Evolutionary conservation across 495 filamentous ascomycete species (phyloP), one percentile per base, ranked within the genome.

Genomic region (Penicillium subrubescens): DNA sequence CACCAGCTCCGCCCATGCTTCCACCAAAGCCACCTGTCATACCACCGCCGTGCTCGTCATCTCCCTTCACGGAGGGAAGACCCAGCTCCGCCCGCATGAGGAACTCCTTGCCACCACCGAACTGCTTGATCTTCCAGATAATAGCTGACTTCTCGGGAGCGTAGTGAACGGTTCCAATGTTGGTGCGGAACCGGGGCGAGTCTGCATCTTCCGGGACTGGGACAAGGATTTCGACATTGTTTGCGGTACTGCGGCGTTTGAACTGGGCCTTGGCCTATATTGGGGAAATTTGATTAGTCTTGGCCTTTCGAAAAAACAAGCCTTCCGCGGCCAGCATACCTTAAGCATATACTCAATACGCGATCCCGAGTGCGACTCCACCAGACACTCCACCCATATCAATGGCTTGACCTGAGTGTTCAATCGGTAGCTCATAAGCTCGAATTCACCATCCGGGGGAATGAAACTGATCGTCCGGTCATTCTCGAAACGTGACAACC

Each of bases 81-180:
- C 94, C 94, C 17, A 99, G 85, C 77, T 99, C 96, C n/a, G 96
- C 96, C 51, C 95, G 90, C 96, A 99, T 99, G 67, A 99, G 86
- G 76, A 99, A 99, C 72, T 99, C 96, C 79, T 99, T 99, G 65
- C 89, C 89, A 57, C 96, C 96, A 8, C 95, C 96, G 73, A 99
- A 99, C 71, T 99, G 96, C 84, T 99, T 99, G 81, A 99, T 99
- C 84, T 98, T 98, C 96, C 96, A 99, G 65, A 99, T 88, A 64
- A 99, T 99, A 35, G 96, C 94, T 46, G 92, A 94, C 71, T 96
- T 92, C 76, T 99, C 96, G 8, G 96, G 96, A 12, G 94, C 94
- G 75, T 99, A 99, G 78, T 98, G 95, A n/a, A 99, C 96, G 23
- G 88, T 90, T 31, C 96, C 96, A 67, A 99, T 94, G 75, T 97